Evolutionary conservation across 2,329 filamentous ascomycete genomes (phyloP).

Genomic region (Didymellaceae sp.): DNA sequence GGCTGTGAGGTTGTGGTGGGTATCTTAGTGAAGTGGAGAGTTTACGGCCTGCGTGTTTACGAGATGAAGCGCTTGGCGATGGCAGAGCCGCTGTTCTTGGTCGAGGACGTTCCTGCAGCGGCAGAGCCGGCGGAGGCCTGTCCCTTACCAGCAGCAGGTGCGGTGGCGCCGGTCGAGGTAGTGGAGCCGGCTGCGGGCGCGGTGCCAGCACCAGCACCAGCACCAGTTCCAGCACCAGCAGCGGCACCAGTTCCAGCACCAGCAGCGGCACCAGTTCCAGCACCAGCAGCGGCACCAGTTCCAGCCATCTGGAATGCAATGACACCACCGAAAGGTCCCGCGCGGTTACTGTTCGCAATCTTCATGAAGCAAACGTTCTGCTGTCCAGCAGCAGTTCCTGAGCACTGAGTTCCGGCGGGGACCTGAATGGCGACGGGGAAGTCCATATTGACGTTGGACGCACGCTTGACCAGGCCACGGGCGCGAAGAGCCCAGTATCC

Average conservation of each 20-base stretch:
- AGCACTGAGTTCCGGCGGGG: constrained; percentile 60
- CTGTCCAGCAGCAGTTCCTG: constrained; percentile 62
- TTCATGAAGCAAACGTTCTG: constrained; percentile 58
- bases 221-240: background rate
- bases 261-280: background rate
- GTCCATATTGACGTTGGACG: constrained; percentile 23
- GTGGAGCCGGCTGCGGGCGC: background rate
- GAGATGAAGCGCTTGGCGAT: constrained; percentile 1
- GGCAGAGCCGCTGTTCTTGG: background rate
- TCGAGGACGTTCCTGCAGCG: too few species aligned
- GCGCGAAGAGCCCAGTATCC: constrained; percentile 8
- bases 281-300: background rate
- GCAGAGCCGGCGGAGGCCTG: too few species aligned
- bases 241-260: background rate
- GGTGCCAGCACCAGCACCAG: constrained; percentile 5
- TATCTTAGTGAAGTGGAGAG: background rate
- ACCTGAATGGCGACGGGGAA: constrained; percentile 47
- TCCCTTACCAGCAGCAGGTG: background rate
- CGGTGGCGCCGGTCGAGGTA: background rate
- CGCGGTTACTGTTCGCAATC: constrained; percentile 27
- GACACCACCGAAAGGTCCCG: constrained; percentile 30
- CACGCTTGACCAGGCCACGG: constrained; percentile 18
- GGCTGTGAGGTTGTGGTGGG: background rate
- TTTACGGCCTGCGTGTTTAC: background rate
- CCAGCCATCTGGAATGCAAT: constrained; percentile 29